Evolutionary conservation across 164 flowering plant species (phyloP), one percentile per base, ranked within the genome.

Genomic region (Pachysandra terminalis): DNA sequence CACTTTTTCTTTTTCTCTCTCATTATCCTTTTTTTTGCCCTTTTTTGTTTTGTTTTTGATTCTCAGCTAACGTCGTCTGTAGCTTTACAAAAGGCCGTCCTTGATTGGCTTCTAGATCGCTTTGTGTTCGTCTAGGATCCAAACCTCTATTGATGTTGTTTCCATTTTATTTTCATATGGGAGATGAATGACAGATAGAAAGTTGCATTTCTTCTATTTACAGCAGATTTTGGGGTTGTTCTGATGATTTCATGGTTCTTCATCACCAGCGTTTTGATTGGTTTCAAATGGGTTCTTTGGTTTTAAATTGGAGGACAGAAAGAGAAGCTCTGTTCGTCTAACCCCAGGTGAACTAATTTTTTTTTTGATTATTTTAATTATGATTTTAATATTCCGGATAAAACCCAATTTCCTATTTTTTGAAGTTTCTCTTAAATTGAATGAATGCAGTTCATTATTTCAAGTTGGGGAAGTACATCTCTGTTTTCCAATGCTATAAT

Each of bases 71-170:
- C 24, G 72, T 71, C 53, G 67, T 66, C 77, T 61, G 64, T 54
- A 54, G 32, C 80, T 77, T 77, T 75, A 52, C 68, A 67, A 74
- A 77, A 69, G 78, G 55, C 59, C 49, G 17, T 28, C 23, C 65
- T 67, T 74, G 49, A n/a, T 66, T 56, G 48, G 59, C 17, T 65
- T n/a, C 13, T 32, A 35, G 27, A n/a, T n/a, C n/a, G n/a, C n/a
- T n/a, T 10, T 40, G 45, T 40, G 10, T 35, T 60, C 73, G 64
- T 72, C 74, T 76, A 68, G 62, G 25, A 56, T 71, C 68, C 40
- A 13, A 62, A 70, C 14, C 14, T 32, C 17, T 60, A 19, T 22
- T 21, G n/a, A 48, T 7, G 37, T 32, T 32, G 7, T 1, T 5
- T 37, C 68, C 57, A n/a, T n/a, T n/a, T n/a, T n/a, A n/a, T 12